Conservation (phyloP, 2,329 filamentous ascomycete genomes). For the Colletotrichum sp. region DNA sequence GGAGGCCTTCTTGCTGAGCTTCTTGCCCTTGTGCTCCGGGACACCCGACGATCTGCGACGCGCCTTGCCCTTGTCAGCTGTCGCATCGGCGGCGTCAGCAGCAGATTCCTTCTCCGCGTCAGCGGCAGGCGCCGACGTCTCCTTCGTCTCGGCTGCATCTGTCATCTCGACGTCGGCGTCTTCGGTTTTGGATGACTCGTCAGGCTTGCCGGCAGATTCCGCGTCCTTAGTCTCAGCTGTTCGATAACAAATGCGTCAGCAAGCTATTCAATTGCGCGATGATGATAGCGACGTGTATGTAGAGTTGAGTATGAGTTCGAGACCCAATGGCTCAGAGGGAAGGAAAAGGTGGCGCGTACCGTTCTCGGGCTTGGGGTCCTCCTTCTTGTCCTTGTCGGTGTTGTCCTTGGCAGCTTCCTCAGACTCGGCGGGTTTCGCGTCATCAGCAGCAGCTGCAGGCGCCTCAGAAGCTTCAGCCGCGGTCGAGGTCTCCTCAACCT, state of each 20-base stretch:
- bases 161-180: conserved; percentile 68
- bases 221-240: conserved; percentile 30
- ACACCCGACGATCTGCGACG: conserved; percentile 77
- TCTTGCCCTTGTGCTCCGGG: conserved; percentile 75
- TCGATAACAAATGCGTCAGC: background rate
- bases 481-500: conserved; percentile 38
- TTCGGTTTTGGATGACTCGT: conserved; percentile 33
- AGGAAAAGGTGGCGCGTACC: conserved; percentile 33
- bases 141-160: conserved; percentile 49
- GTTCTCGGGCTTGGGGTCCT: conserved; percentile 30
- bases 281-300: background rate
- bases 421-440: conserved; percentile 29
- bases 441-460: conserved; percentile 15
- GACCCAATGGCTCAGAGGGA: background rate
- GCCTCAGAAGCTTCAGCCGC: conserved; percentile 32
- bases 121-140: conserved; percentile 32
- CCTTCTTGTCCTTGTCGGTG: conserved; percentile 22
- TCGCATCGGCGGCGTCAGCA: conserved; percentile 35
- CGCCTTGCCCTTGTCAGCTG: conserved; percentile 48
- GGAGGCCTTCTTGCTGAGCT: conserved; percentile 85
- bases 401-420: conserved; percentile 27
- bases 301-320: background rate
- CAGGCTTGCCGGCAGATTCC: conserved; percentile 33
- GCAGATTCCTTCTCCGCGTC: conserved; percentile 27
- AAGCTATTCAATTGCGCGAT: conserved; percentile 17